Conservation (phyloP, 768 basidiomycete species). For the Lactarius hengduanensis region DNA sequence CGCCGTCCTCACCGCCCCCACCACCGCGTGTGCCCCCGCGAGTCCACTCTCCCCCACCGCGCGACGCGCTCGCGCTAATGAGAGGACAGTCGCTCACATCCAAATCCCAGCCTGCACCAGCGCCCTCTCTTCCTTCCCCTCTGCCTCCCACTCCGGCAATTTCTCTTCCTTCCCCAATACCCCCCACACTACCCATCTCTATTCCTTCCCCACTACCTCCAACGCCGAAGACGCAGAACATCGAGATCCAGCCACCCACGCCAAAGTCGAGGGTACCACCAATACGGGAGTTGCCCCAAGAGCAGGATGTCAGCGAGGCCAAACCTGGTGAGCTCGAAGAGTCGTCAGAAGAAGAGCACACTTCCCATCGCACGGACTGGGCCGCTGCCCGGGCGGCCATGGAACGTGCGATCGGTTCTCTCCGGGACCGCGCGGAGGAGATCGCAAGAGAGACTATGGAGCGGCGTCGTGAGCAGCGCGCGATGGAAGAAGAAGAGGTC, state of each 20-base stretch:
- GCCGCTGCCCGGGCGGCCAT: slow-evolving; percentile 18
- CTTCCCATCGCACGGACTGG: slow-evolving; percentile 18
- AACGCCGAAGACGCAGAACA: background rate
- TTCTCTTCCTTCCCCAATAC: background rate
- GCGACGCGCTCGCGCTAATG: slow-evolving; percentile 25
- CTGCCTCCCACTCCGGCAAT: background rate
- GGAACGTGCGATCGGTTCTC: slow-evolving; percentile 21
- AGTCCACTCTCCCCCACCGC: slow-evolving; percentile 21
- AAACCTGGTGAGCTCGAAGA: slow-evolving; percentile 24
- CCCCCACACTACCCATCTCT: background rate
- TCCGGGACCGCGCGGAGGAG: slow-evolving; percentile 21
- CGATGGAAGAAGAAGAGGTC: slow-evolving; percentile 16
- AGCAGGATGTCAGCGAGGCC: slow-evolving; percentile 24
- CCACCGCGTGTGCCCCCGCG: slow-evolving; percentile 23
- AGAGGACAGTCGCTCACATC: slow-evolving; percentile 24
- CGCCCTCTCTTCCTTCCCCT: background rate
- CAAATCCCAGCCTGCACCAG: slow-evolving; percentile 7
- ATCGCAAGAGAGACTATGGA: slow-evolving; percentile 23
- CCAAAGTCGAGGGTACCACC: background rate
- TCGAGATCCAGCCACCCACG: background rate
- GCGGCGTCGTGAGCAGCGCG: slow-evolving; percentile 16
- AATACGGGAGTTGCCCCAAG: background rate
- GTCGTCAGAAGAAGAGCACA: slow-evolving; percentile 3
- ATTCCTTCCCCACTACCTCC: background rate
- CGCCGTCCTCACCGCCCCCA: slow-evolving; percentile 15